These are phyloP conservation scores for Bipolaris zeicola DNA, from an alignment of 2,329 filamentous ascomycete species.

Conservation along the genomic window DNA sequence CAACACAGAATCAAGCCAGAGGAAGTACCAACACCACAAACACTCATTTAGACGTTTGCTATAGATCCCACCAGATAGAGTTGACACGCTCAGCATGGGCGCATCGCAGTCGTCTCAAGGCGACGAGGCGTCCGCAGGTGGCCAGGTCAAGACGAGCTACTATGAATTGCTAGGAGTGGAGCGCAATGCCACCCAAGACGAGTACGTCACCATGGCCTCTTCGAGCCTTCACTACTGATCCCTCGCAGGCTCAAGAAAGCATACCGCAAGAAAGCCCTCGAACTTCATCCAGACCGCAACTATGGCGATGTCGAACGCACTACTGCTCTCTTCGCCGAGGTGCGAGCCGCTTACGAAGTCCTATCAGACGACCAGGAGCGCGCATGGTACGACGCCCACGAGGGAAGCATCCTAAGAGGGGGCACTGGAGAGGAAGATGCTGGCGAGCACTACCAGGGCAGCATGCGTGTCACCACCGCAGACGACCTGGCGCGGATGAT, in stretches of 20 bases:
- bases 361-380: constrained; percentile 94
- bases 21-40: constrained; percentile 13
- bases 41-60: constrained; percentile 5
- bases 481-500: constrained; percentile 80
- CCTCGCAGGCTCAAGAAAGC: constrained; percentile 80
- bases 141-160: constrained; percentile 72
- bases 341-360: constrained; percentile 94
- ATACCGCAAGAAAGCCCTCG: constrained; percentile 87
- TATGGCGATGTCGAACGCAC: constrained; percentile 82
- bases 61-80: neutral
- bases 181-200: constrained; percentile 75
- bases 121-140: constrained; percentile 26
- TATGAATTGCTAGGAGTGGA: constrained; percentile 83
- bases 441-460: constrained; percentile 65
- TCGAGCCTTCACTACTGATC: constrained; percentile 1
- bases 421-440: constrained; percentile 57
- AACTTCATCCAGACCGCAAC: constrained; percentile 94
- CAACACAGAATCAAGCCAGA: constrained; percentile 8
- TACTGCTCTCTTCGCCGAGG: constrained; percentile 84
- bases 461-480: constrained; percentile 76
- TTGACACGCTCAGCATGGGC: constrained; percentile 47
- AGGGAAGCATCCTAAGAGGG: constrained; percentile 78
- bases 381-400: constrained; percentile 96
- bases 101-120: constrained; percentile 52
- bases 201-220: constrained; percentile 59